phyloP scores from a whole-genome alignment of 2,329 filamentous ascomycete species.

The Aureobasidium sp. region DNA sequence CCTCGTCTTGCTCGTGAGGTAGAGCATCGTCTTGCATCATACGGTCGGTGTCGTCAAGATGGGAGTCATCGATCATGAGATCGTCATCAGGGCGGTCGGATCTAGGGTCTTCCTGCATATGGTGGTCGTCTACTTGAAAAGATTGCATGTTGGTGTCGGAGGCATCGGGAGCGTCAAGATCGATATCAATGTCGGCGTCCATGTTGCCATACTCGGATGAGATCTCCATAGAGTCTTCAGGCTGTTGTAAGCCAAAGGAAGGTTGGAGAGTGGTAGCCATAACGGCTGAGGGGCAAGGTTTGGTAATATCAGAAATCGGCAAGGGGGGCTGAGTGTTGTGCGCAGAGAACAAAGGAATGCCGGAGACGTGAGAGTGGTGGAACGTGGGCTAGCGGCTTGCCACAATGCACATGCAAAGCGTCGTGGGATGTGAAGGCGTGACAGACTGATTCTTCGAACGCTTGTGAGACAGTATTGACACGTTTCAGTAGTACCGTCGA shows the following conservation, averaged over 20 bases:
- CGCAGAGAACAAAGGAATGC: constrained; percentile 6
- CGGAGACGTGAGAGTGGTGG: not conserved
- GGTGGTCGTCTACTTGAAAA: constrained; percentile 42
- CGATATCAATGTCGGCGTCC: constrained; percentile 52
- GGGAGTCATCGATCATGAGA: constrained; percentile 24
- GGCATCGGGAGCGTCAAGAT: constrained; percentile 45
- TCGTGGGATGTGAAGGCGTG: not conserved
- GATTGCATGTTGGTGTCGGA: constrained; percentile 15
- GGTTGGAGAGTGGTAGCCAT: constrained; percentile 19
- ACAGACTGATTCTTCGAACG: not conserved
- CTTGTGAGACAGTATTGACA: not conserved
- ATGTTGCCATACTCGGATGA: constrained; percentile 39
- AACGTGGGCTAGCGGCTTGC: constrained; percentile 10
- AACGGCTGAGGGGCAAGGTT: not conserved
- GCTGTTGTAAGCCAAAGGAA: constrained; percentile 23
- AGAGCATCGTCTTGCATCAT: constrained; percentile 17
- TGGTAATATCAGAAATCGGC: not conserved
- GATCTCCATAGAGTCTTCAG: constrained; percentile 51
- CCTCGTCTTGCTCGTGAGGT: constrained; percentile 25
- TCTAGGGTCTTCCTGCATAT: constrained; percentile 48
- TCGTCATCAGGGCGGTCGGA: constrained; percentile 27
- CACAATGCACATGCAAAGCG: not conserved
- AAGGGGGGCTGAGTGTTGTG: constrained; percentile 1
- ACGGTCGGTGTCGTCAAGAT: constrained; percentile 19
- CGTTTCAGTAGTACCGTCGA: not conserved